Conservation (phyloP, 192 early-diverging fungal species). For the Linnemannia schmuckeri region DNA sequence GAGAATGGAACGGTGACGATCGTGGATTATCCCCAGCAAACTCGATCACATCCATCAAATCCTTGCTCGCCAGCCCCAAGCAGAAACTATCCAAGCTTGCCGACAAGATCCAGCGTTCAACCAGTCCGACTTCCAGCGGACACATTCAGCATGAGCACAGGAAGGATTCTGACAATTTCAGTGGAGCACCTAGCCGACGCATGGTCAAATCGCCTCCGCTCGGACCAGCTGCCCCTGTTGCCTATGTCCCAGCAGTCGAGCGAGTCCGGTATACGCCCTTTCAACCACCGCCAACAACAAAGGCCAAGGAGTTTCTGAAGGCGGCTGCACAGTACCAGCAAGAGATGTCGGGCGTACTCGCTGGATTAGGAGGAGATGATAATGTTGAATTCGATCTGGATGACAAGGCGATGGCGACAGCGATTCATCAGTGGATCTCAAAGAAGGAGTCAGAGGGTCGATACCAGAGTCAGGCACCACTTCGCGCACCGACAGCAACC, state of each 20-base stretch:
- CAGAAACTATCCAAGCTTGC: slow-evolving; percentile 46
- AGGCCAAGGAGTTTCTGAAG: slow-evolving; percentile 50
- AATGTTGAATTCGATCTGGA: slow-evolving; percentile 47
- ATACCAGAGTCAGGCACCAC: background rate
- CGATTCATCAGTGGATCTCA: slow-evolving; percentile 52
- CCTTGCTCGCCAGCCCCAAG: slow-evolving; percentile 36
- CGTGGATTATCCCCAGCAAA: slow-evolving; percentile 45
- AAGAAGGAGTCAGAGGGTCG: slow-evolving; percentile 35
- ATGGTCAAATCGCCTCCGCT: slow-evolving; percentile 54
- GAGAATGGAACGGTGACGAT: slow-evolving; percentile 30
- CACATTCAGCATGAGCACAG: slow-evolving; percentile 46
- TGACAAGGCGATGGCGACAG: slow-evolving; percentile 47
- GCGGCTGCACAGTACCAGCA: slow-evolving; percentile 52
- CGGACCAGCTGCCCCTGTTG: slow-evolving; percentile 58
- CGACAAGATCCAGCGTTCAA: slow-evolving; percentile 56
- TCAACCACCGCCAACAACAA: slow-evolving; percentile 49
- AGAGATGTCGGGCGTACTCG: slow-evolving; percentile 33
- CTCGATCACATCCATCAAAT: slow-evolving; percentile 48
- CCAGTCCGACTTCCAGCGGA: slow-evolving; percentile 54
- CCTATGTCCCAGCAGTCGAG: slow-evolving; percentile 61
- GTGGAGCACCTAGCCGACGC: slow-evolving; percentile 31
- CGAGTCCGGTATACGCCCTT: slow-evolving; percentile 60
- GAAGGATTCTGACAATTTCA: slow-evolving; percentile 35
- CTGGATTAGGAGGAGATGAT: slow-evolving; percentile 25
- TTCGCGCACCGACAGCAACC: slow-evolving; percentile 6